A percentile compares a stretch with the other conserved stretches of the same genome.
Evolutionary conservation across 352 stramenopile species (phyloP).

Genomic region (Albugo candida): DNA sequence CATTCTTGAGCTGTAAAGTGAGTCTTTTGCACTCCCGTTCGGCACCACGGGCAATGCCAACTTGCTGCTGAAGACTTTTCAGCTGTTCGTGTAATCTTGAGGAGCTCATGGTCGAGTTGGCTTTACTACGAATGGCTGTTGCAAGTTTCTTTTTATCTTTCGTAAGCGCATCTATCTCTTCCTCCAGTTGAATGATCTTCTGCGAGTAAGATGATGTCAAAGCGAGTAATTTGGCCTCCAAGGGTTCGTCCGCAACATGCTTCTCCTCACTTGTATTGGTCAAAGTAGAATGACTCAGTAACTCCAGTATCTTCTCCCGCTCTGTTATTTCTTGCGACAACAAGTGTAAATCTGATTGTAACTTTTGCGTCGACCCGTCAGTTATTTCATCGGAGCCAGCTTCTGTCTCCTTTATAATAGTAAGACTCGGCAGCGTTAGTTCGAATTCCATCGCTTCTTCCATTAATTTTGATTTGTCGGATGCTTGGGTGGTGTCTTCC

Average conservation of each 20-base stretch:
- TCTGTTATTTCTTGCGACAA: slow-evolving; percentile 25
- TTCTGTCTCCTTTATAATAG: too few species aligned
- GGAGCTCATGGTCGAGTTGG: background rate
- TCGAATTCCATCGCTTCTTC: background rate
- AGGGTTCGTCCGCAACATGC: background rate
- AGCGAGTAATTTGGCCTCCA: slow-evolving; percentile 13
- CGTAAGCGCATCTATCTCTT: slow-evolving; percentile 9
- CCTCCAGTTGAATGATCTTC: slow-evolving; percentile 20
- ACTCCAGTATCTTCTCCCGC: slow-evolving; percentile 25
- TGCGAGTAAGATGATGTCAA: slow-evolving; percentile 19
- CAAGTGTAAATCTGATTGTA: slow-evolving; percentile 11
- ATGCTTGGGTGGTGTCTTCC: background rate
- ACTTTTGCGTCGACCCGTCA: slow-evolving; percentile 2
- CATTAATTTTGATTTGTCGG: background rate
- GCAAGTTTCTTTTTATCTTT: slow-evolving; percentile 16
- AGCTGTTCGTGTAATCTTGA: slow-evolving; percentile 10
- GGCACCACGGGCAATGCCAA: slow-evolving; percentile 17
- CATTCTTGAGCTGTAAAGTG: slow-evolving; percentile 14
- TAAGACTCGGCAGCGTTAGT: too few species aligned
- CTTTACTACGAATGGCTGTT: slow-evolving; percentile 5
- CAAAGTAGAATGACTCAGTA: slow-evolving; percentile 1
- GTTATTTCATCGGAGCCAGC: background rate
- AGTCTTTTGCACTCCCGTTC: slow-evolving; percentile 21
- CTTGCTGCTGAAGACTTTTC: slow-evolving; percentile 12
- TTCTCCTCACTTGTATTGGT: slow-evolving; percentile 2